Evolutionary conservation across 208 protist genomes (phyloP).

Genomic region (Trypanosoma congolense): DNA sequence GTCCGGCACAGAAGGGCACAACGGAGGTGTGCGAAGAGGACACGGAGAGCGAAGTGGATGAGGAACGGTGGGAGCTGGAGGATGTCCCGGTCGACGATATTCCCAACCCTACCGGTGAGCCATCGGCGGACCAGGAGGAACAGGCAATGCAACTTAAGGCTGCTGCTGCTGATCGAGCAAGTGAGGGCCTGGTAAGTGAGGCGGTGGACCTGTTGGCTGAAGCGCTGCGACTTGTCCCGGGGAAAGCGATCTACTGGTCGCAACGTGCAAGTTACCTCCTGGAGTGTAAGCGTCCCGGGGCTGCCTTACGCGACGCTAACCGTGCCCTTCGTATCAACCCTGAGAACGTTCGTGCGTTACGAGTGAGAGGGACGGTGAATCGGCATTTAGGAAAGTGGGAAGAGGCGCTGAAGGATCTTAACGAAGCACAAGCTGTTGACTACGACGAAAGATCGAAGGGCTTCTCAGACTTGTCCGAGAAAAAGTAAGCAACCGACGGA

Average conservation of each 20-base stretch:
- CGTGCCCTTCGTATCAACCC: conserved; percentile 53
- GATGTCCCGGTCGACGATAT: conserved; percentile 31
- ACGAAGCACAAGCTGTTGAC: conserved; percentile 65
- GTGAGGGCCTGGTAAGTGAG: conserved; percentile 39
- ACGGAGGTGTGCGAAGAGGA: conserved; percentile 19
- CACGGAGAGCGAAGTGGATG: conserved; percentile 44
- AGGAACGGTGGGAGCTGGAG: conserved; percentile 46
- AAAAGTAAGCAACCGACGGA: conserved; percentile 32
- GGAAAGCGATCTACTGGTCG: conserved; percentile 77
- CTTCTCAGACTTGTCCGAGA: conserved; percentile 46
- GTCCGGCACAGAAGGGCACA: background rate
- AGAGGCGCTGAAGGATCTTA: conserved; percentile 62
- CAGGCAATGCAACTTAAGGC: conserved; percentile 55
- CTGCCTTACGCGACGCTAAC: conserved; percentile 61
- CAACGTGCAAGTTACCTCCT: conserved; percentile 59
- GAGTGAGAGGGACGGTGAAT: conserved; percentile 60
- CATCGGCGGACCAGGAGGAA: conserved; percentile 49
- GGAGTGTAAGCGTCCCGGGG: conserved; percentile 33
- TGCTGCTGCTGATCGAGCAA: conserved; percentile 41
- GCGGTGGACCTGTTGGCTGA: conserved; percentile 56
- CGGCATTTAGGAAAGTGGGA: conserved; percentile 67
- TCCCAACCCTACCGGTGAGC: conserved; percentile 20
- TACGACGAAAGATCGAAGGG: conserved; percentile 58
- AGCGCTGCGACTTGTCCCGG: conserved; percentile 47
- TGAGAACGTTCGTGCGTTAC: conserved; percentile 69